Conservation (phyloP, 192 early-diverging fungal genomes). For the Cetraspora pellucida region DNA sequence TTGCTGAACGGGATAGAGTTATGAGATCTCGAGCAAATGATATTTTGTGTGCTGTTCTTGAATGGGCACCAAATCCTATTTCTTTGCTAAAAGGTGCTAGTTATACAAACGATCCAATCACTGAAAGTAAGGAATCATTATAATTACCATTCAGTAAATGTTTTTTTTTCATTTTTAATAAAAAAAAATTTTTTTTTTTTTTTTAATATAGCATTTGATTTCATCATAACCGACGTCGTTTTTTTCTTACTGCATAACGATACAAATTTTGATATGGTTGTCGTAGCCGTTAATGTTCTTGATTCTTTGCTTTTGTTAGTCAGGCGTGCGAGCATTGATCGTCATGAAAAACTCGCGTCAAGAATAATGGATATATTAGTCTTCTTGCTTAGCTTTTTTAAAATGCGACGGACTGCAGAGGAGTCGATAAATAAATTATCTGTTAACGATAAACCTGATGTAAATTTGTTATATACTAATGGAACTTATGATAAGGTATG, state of each 20-base stretch:
- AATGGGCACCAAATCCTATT: slow-evolving; percentile 45
- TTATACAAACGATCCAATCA: slow-evolving; percentile 36
- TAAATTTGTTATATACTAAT: background rate
- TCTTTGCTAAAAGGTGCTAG: slow-evolving; percentile 30
- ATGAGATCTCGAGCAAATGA: slow-evolving; percentile 49
- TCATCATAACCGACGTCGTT: slow-evolving; percentile 6
- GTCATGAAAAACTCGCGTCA: background rate
- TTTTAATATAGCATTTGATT: slow-evolving; percentile 6
- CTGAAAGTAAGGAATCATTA: slow-evolving; percentile 18
- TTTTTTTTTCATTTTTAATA: background rate
- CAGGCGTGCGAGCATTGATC: background rate
- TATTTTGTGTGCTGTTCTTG: slow-evolving; percentile 46
- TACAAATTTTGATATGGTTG: slow-evolving; percentile 15
- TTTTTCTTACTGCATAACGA: slow-evolving; percentile 5
- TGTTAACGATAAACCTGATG: background rate
- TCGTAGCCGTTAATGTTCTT: slow-evolving; percentile 11
- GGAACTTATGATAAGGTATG: slow-evolving; percentile 20
- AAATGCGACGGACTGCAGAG: background rate
- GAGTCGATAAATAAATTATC: background rate
- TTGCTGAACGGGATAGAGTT: slow-evolving; percentile 33
- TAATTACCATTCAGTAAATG: background rate
- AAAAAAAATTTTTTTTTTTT: background rate
- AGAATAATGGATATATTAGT: slow-evolving; percentile 14
- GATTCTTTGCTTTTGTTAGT: slow-evolving; percentile 1
- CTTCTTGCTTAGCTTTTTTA: background rate